phyloP scores from a whole-genome alignment of 2,329 filamentous ascomycete species.

The Diaporthe ilicicola region DNA sequence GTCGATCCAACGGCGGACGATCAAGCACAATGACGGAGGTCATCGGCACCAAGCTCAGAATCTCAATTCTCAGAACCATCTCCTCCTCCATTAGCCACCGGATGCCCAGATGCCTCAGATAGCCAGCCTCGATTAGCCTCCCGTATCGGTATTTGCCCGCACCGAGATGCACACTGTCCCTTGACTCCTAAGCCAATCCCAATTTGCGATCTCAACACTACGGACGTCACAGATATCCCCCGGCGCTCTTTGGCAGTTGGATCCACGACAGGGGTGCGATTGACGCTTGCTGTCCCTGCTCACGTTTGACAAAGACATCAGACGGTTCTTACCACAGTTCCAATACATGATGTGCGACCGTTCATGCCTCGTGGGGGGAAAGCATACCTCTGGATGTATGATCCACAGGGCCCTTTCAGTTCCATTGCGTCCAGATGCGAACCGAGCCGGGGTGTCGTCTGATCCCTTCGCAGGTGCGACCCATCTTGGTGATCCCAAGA shows the following conservation, averaged over 20 bases:
- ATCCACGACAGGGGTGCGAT: conserved; percentile 6
- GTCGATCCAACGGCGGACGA: neutral
- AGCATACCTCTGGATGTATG: neutral
- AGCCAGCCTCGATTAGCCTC: neutral
- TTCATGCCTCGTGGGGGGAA: conserved; percentile 17
- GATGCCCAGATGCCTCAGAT: neutral
- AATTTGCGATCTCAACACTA: conserved; percentile 12
- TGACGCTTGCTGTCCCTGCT: neutral
- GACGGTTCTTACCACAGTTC: conserved; percentile 10
- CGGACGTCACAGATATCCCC: conserved; percentile 17
- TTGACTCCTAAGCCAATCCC: neutral
- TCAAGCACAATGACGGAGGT: neutral
- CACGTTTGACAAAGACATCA: conserved; percentile 17
- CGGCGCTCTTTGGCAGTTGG: conserved; percentile 17
- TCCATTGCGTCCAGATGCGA: neutral
- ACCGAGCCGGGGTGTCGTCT: conserved; percentile 11
- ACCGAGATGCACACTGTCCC: neutral
- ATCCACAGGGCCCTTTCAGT: neutral
- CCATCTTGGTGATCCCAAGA: conserved; percentile 12
- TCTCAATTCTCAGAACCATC: neutral
- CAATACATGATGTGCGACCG: conserved; percentile 31
- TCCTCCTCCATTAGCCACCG: neutral
- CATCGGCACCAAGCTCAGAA: neutral
- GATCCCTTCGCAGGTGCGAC: conserved; percentile 1
- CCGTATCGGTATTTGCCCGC: neutral